Evolutionary conservation across 345 rosid genomes (phyloP).

Genomic region (Ceriops tagal): DNA sequence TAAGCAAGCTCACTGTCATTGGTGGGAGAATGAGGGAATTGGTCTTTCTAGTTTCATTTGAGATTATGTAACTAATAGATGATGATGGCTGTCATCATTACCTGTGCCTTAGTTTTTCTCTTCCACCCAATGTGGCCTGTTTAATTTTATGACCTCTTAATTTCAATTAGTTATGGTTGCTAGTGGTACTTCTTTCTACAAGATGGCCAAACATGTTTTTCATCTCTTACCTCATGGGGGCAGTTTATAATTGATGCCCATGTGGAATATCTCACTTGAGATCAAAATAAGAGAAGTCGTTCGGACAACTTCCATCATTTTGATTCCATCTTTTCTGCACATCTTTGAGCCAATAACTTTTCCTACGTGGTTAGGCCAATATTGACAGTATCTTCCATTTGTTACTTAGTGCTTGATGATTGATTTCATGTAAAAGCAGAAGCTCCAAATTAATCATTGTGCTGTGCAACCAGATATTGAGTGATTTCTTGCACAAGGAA

Average conservation of each 20-base stretch:
- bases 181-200: background rate
- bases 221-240: constrained; percentile 1
- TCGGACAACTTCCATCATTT: constrained; percentile 27
- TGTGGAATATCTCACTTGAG: constrained; percentile 27
- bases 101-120: background rate
- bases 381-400: constrained; percentile 12
- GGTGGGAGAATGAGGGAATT: too few relatives aligned
- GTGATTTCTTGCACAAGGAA: constrained; percentile 39
- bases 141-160: background rate
- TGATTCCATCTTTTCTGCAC: constrained; percentile 33
- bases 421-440: constrained; percentile 10
- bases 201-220: constrained; percentile 8
- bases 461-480: constrained; percentile 33
- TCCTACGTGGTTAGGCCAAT: constrained; percentile 30
- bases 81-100: background rate
- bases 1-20: too few relatives aligned
- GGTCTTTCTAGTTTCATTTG: too few relatives aligned
- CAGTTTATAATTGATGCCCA: constrained; percentile 38
- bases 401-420: constrained; percentile 12
- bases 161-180: background rate
- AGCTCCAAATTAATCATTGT: constrained; percentile 4
- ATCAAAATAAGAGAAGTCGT: constrained; percentile 20
- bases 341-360: constrained; percentile 32
- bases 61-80: background rate
- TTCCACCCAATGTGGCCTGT: background rate